Base-by-base conservation (phyloP, 1,284 basidiomycete genomes). In the Leccinum angustisporum region DNA sequence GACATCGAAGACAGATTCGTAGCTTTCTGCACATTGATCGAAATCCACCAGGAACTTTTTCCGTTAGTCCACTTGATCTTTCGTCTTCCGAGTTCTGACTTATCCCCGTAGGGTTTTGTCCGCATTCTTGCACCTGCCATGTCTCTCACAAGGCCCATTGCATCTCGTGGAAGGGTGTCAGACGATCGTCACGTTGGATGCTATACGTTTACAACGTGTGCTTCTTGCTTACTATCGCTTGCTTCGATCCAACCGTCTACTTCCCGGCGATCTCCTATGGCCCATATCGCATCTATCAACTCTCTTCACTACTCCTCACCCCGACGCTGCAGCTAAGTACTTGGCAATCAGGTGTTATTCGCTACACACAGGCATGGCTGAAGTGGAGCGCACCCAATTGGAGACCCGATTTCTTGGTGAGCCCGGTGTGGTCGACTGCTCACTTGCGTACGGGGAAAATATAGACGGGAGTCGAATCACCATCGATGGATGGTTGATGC, bases 221-320 rank as follows among this genome's bases (percentile, higher is more conserved):
- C 83, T 97, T 14, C 80, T 96, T 50, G 84, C 90, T 1, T 92
- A 94, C 71, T 91, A 91, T 69, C 88, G 94, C 43, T 82, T 96
- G 48, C 79, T 95, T 13, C 81, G 83, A 66, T 86, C 86, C 51
- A 93, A 93, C 71, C 85, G 87, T 13, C 76, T 83, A 60, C 80
- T 95, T 10, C 87, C 91, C 1, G 65, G 72, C 11, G 76, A 83
- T 16, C 76, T 87, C n/a, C 70, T 77, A 54, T 95, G 93, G 92
- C 79, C 92, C 0, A 72, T 86, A 25, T 76, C 80, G 0, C 83
- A 85, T 13, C 79, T 93, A 21, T 83, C 83, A 9, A 72, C 72
- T 57, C 76, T 93, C 18, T 82, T 90, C 38, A 83, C 80, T 74
- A 71, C 82, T 43, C 76, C 82, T 18, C 81, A 86, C 68, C 76